Evolutionary conservation across 108 stramenopile species (phyloP), one percentile per base, ranked within the genome.

Genomic region (Skeletonema menzelii): DNA sequence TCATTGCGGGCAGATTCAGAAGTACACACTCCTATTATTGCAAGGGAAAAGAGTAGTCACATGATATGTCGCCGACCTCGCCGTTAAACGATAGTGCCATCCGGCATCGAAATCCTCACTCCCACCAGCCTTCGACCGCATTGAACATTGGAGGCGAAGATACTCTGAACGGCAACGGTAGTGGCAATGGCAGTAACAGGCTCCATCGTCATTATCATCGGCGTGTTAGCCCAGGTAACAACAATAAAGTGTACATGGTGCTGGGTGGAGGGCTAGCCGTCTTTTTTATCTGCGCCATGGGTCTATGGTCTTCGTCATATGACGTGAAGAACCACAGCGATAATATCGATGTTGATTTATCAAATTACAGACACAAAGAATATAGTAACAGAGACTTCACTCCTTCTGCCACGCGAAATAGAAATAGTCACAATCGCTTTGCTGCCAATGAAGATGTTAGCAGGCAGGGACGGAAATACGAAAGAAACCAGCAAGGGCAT

Each of bases 241-340:
- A 24, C 20, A 68, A 56, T 26, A 67, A 58, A 47, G 35, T 19
- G n/a, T 62, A 57, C 34, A 22, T 68, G 24, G 67, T 79, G 0
- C 42, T 72, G 13, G 61, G 49, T 24, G 66, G 65, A 4, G 32
- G 60, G 3, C 37, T 79, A 1, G n/a, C 53, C 11, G 67, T 62
- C 0, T 28, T 72, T 11, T 47, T 66, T 46, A 2, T 79, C 1
- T 79, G 77, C 37, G 56, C 63, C 27, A 35, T 70, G 59, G 77
- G 66, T 17, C 46, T 72, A 28, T 63, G 66, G 71, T 30, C 63
- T 31, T 40, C 56, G 1, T 40, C 19, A 15, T 47, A 14, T 8
- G 5, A 46, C 17, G 1, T 46, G 44, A 46, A 53, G 5, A 20
- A 20, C 17, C 15, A n/a, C 32, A 26, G 4, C 42, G 10, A 37